Conservation (phyloP, 805 yeast species). For the Komagataella ulmi region DNA sequence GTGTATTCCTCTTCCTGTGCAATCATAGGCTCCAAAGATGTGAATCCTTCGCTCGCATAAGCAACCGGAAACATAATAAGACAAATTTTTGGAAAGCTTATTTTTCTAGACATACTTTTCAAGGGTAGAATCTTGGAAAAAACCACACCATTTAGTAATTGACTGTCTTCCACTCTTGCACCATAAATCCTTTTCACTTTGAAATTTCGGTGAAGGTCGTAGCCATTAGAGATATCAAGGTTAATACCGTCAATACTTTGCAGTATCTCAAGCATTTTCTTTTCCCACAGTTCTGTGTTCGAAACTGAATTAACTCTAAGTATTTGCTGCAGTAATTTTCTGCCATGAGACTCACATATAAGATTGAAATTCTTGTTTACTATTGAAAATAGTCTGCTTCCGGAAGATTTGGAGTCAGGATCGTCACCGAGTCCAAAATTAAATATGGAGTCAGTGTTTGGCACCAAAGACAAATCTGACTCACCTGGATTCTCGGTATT, state of each 20-base stretch:
- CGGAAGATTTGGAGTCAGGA: background rate
- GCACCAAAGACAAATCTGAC: background rate
- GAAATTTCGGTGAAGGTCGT: conserved; percentile 81
- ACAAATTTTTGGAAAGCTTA: conserved; percentile 63
- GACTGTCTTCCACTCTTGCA: conserved; percentile 47
- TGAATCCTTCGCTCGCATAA: conserved; percentile 36
- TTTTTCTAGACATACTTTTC: conserved; percentile 56
- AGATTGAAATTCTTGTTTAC: conserved; percentile 3
- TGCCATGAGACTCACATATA: conserved; percentile 27
- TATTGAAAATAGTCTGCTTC: conserved; percentile 2
- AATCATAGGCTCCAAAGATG: conserved; percentile 70
- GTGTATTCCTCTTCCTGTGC: conserved; percentile 84
- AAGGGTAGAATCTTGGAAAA: conserved; percentile 77
- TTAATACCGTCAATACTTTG: conserved; percentile 44
- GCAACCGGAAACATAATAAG: conserved; percentile 84
- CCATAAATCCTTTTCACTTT: conserved; percentile 81
- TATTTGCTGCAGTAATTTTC: conserved; percentile 42
- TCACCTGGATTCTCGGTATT: background rate
- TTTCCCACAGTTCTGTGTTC: conserved; percentile 44
- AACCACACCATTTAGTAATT: conserved; percentile 62
- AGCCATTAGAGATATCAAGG: conserved; percentile 43
- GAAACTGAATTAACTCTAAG: conserved; percentile 46
- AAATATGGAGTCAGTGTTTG: background rate
- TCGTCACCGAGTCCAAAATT: background rate
- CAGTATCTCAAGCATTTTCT: conserved; percentile 34